These are phyloP conservation scores for Purpureocillium takamizusanense DNA, from an alignment of 2,329 filamentous ascomycete genomes.

Conservation along the genomic window DNA sequence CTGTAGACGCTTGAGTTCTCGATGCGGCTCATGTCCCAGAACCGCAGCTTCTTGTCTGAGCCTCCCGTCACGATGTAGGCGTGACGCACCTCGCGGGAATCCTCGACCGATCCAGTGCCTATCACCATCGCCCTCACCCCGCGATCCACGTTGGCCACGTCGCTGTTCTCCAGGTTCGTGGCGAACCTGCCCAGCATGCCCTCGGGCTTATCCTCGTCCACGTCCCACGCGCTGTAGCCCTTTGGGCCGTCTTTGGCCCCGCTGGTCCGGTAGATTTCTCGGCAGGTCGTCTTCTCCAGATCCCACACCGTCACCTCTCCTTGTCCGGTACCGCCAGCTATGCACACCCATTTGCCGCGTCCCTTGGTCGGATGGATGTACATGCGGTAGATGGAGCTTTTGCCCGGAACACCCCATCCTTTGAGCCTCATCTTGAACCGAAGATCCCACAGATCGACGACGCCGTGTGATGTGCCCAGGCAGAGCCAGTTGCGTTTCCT, in stretches of 20 bases:
- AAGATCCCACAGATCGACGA: conserved; percentile 91
- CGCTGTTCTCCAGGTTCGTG: conserved; percentile 57
- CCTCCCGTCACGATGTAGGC: conserved; percentile 83
- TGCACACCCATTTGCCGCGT: conserved; percentile 75
- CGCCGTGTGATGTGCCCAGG: conserved; percentile 84
- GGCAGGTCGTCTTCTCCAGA: conserved; percentile 78
- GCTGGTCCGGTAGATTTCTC: conserved; percentile 75
- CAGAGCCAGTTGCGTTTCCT: conserved; percentile 82
- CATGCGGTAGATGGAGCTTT: conserved; percentile 70
- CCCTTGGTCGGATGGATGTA: conserved; percentile 70
- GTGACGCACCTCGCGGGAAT: conserved; percentile 64
- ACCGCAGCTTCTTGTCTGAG: conserved; percentile 82
- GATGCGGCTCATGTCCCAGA: conserved; percentile 78
- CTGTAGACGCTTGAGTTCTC: conserved; percentile 76
- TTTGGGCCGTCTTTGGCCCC: conserved; percentile 51
- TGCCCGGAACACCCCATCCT: conserved; percentile 79
- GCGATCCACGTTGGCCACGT: conserved; percentile 45
- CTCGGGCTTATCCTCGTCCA: conserved; percentile 83
- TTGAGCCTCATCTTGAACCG: conserved; percentile 85
- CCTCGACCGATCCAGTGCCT: conserved; percentile 61
- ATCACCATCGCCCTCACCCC: conserved; percentile 70
- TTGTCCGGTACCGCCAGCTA: conserved; percentile 77
- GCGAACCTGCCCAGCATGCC: conserved; percentile 82
- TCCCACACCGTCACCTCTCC: conserved; percentile 96
- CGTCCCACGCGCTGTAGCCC: conserved; percentile 74